phyloP scores from a whole-genome alignment of 2,329 filamentous ascomycete genomes.

The Rhinocladiella mackenziei region DNA sequence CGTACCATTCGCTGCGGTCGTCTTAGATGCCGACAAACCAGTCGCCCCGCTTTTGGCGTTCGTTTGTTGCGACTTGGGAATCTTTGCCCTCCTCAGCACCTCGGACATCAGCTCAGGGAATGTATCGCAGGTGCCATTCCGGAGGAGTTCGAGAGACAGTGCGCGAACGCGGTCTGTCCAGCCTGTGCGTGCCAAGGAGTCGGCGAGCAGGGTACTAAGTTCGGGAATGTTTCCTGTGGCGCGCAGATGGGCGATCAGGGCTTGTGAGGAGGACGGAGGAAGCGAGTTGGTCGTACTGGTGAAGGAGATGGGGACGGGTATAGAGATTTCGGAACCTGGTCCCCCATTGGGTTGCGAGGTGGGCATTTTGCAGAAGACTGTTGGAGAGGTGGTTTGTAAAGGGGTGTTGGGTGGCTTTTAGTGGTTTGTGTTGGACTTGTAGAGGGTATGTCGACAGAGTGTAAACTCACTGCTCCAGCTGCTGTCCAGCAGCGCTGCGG shows the following conservation, averaged over 20 bases:
- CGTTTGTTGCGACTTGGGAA: slow-evolving; percentile 27
- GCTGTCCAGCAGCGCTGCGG: no score
- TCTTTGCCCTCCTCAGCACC: slow-evolving; percentile 47
- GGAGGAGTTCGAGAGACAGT: slow-evolving; percentile 54
- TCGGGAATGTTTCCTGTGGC: slow-evolving; percentile 48
- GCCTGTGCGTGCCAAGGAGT: slow-evolving; percentile 54
- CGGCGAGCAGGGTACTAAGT: slow-evolving; percentile 53
- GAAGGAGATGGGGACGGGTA: slow-evolving; percentile 21
- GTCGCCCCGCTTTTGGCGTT: slow-evolving; percentile 27
- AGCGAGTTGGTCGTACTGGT: slow-evolving; percentile 15
- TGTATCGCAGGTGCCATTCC: slow-evolving; percentile 54
- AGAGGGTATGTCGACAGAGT: no score
- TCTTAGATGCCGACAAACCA: slow-evolving; percentile 19
- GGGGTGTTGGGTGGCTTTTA: no score
- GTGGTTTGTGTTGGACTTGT: no score
- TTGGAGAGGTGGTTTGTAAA: no score
- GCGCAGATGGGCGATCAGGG: slow-evolving; percentile 26
- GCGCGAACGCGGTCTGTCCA: slow-evolving; percentile 56
- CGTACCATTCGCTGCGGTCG: slow-evolving; percentile 14
- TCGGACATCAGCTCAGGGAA: slow-evolving; percentile 55
- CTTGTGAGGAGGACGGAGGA: slow-evolving; percentile 18
- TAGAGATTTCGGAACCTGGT: slow-evolving; percentile 9
- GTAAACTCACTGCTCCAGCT: no score
- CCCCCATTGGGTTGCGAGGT: slow-evolving; percentile 3
- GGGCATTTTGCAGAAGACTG: no score